phyloP scores from a whole-genome alignment of 1,139 yeast species.

The Suhomyces atakaporum region DNA sequence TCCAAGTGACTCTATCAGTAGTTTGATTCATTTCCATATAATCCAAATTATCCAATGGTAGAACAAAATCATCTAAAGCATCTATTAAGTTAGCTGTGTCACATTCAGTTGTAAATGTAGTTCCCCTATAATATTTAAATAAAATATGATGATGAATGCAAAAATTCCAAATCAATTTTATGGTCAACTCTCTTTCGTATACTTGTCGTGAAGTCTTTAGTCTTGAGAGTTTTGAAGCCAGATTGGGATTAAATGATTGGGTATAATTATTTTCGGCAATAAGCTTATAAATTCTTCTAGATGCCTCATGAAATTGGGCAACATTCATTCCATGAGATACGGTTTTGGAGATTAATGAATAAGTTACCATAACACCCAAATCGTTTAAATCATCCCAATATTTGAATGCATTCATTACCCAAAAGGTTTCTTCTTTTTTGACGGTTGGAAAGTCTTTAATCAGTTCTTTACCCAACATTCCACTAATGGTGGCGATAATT shows the following conservation, averaged over 20 bases:
- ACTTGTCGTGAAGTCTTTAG: slow-evolving; percentile 28
- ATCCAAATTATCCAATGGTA: slow-evolving; percentile 11
- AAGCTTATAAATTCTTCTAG: slow-evolving; percentile 23
- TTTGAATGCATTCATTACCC: slow-evolving; percentile 40
- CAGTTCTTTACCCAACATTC: slow-evolving; percentile 22
- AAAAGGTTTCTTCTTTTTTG: slow-evolving; percentile 35
- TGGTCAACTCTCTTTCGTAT: slow-evolving; percentile 36
- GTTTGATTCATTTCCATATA: slow-evolving; percentile 6
- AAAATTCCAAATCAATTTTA: slow-evolving; percentile 46
- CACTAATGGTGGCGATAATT: slow-evolving; percentile 46
- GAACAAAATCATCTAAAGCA: slow-evolving; percentile 6
- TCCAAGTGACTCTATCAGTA: slow-evolving; percentile 7
- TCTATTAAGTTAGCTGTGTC: not conserved
- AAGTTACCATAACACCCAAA: slow-evolving; percentile 27
- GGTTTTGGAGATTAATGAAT: slow-evolving; percentile 22
- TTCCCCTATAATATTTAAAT: slow-evolving; percentile 39
- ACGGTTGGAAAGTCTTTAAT: slow-evolving; percentile 12
- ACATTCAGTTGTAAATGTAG: slow-evolving; percentile 29
- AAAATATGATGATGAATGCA: slow-evolving; percentile 34
- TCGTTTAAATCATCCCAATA: slow-evolving; percentile 38
- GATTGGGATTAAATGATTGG: slow-evolving; percentile 19
- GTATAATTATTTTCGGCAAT: slow-evolving; percentile 29
- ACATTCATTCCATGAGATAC: slow-evolving; percentile 17
- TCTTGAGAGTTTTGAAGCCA: slow-evolving; percentile 2
- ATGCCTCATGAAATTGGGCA: slow-evolving; percentile 11